A percentile compares a stretch with the other conserved stretches of the same genome.
phyloP scores from a whole-genome alignment of 768 basidiomycete species.

The Mycena rosella region DNA sequence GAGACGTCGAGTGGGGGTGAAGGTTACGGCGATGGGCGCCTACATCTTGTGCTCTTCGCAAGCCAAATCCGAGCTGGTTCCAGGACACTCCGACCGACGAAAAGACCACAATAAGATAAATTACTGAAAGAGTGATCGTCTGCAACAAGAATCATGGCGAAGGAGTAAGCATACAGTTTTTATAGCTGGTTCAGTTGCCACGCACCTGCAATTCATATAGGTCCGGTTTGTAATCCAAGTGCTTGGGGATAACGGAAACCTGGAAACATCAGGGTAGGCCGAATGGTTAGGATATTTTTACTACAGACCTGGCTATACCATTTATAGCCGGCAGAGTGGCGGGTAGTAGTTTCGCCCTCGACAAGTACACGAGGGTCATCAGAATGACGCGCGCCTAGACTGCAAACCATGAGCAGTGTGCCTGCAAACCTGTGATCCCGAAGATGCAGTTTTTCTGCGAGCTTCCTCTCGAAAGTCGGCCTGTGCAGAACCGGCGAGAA shows the following conservation, averaged over 20 bases:
- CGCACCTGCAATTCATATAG: too few species aligned
- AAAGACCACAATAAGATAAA: constrained; percentile 57
- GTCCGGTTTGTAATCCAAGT: too few species aligned
- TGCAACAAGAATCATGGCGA: too few species aligned
- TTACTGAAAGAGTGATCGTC: constrained; percentile 41
- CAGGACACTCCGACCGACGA: constrained; percentile 64
- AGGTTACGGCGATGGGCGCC: too few species aligned
- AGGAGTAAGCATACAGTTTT: too few species aligned
- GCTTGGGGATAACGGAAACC: too few species aligned
- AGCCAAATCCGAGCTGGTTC: constrained; percentile 69
- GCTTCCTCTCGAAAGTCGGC: constrained; percentile 70
- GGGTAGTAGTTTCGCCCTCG: constrained; percentile 50
- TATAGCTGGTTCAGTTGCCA: too few species aligned
- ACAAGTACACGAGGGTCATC: constrained; percentile 71
- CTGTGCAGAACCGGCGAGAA: constrained; percentile 79
- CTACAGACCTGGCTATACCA: constrained; percentile 57
- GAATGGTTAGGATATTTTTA: neutral
- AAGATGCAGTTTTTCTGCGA: constrained; percentile 64
- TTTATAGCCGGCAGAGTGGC: constrained; percentile 68
- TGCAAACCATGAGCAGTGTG: constrained; percentile 48
- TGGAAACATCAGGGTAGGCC: too few species aligned
- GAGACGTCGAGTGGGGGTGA: constrained; percentile 50
- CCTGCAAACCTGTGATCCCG: constrained; percentile 60
- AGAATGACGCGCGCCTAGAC: constrained; percentile 69
- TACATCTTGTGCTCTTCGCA: constrained; percentile 72